Evolutionary conservation across 805 yeast genomes (phyloP).

Genomic region (Metschnikowia matae): DNA sequence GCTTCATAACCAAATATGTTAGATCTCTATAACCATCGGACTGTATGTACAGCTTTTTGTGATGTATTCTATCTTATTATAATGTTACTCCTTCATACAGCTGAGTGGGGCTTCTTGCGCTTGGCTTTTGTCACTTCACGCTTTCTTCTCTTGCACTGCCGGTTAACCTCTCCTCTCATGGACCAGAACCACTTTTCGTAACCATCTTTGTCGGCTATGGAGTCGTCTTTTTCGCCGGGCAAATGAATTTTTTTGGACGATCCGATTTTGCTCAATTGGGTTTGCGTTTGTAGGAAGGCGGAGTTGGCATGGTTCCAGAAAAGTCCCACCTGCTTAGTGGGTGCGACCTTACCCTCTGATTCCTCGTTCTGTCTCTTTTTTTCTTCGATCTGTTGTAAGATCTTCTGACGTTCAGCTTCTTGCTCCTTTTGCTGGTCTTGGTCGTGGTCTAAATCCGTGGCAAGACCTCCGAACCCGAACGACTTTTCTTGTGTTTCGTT

Average conservation of each 20-base stretch:
- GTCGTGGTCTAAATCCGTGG: conserved; percentile 19
- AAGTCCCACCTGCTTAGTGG: conserved; percentile 39
- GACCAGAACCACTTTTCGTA: conserved; percentile 83
- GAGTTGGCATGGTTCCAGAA: conserved; percentile 84
- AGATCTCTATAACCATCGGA: too few species aligned
- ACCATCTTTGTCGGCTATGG: conserved; percentile 23
- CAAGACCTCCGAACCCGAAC: conserved; percentile 39
- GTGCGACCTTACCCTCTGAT: conserved; percentile 22
- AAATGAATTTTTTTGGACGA: conserved; percentile 27
- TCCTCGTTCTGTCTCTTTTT: conserved; percentile 28
- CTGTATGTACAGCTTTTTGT: too few species aligned
- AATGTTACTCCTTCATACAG: neutral
- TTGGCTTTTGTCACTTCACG: conserved; percentile 50
- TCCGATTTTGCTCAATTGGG: conserved; percentile 64
- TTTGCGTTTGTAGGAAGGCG: conserved; percentile 81
- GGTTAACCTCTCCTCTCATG: conserved; percentile 73
- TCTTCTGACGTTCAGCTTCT: conserved; percentile 20
- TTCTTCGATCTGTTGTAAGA: conserved; percentile 29
- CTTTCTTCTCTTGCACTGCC: conserved; percentile 68
- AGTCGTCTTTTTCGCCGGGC: conserved; percentile 37
- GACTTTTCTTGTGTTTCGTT: conserved; percentile 30
- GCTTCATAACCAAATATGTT: too few species aligned
- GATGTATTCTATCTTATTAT: neutral
- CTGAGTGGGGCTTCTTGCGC: neutral
- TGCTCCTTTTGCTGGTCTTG: conserved; percentile 4